Base-by-base conservation (phyloP, 129 eudicot species). In the Helianthus annuus region DNA sequence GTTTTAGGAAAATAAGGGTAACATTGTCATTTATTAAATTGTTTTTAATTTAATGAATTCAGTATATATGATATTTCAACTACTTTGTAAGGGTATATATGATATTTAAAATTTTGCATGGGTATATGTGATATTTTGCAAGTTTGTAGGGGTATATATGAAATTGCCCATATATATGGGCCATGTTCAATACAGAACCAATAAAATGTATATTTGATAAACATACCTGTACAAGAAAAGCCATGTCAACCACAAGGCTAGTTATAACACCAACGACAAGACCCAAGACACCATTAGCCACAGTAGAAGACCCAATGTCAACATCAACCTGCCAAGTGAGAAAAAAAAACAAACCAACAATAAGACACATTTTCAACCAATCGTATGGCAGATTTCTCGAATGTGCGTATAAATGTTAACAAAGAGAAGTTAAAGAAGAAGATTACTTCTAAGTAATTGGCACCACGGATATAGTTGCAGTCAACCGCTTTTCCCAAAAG, bases 241-340 rank as follows among this genome's bases (percentile, higher is more conserved):
- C 97, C 98, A 94, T 94, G 81, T 94, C 98, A 69, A 94, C 98
- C 27, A 94, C 98, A 40, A 94, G 89, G 52, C 96, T 82, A 46
- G 98, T 94, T 67, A 94, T 86, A 11, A 85, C 98, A 53, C 98
- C 98, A 77, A 90, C 69, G n/a, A 94, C 98, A 77, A 94, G 97
- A 56, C 98, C 98, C 84, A 94, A 78, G 63, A 94, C 98, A 29
- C 98, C 98, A 83, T 94, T 90, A 48, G 98, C 98, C 67, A 94
- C 98, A 56, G 98, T 88, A 71, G 98, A 94, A 34, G 98, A 90
- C 64, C 98, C 98, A 67, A 94, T 94, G 72, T 94, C 98, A 38
- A 90, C 89, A 72, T 94, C 98, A 83, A 94, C 81, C 98, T 94
- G 68, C 81, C 83, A 34, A 76, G 45, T 36, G 10, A 45, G 13